Percentiles rank a stretch among this genome's conserved stretches.
Conservation (phyloP, 495 filamentous ascomycete genomes). For the Penicillium manginii region DNA sequence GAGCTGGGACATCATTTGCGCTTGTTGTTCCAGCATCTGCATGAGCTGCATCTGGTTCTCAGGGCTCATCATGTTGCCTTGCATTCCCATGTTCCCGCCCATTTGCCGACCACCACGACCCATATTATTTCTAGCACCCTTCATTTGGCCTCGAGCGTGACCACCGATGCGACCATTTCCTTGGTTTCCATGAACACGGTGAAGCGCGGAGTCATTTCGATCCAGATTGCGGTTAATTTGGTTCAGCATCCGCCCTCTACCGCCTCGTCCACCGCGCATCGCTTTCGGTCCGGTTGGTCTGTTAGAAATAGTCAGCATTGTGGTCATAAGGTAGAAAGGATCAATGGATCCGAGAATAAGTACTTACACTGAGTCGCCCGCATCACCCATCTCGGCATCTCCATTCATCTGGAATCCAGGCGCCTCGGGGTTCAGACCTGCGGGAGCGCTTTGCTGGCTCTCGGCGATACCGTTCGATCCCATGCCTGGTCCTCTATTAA, state of each 20-base stretch:
- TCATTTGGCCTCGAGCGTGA: constrained; percentile 71
- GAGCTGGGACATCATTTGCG: constrained; percentile 77
- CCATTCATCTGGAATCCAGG: constrained; percentile 10
- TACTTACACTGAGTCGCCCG: constrained; percentile 71
- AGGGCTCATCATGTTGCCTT: constrained; percentile 59
- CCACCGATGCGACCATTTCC: constrained; percentile 78
- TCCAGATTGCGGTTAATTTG: constrained; percentile 90
- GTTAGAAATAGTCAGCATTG: constrained; percentile 15
- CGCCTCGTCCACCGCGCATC: constrained; percentile 76
- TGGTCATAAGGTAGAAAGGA: constrained; percentile 11
- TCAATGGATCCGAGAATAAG: neutral
- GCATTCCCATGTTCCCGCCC: constrained; percentile 51
- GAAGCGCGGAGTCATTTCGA: constrained; percentile 74
- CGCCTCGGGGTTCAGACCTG: neutral
- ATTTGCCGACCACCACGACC: constrained; percentile 54
- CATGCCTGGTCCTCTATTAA: constrained; percentile 48
- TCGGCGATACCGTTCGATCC: neutral
- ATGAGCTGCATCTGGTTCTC: constrained; percentile 80
- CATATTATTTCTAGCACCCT: constrained; percentile 63
- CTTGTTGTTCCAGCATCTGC: constrained; percentile 87
- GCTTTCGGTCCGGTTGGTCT: constrained; percentile 95
- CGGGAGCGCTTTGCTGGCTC: neutral
- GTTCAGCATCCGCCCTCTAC: constrained; percentile 77
- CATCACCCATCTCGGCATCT: constrained; percentile 76
- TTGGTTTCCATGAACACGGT: constrained; percentile 75